A percentile compares a stretch with the other conserved stretches of the same genome.
Evolutionary conservation across 2,329 filamentous ascomycete genomes (phyloP).

Genomic region (Claviceps fusiformis): DNA sequence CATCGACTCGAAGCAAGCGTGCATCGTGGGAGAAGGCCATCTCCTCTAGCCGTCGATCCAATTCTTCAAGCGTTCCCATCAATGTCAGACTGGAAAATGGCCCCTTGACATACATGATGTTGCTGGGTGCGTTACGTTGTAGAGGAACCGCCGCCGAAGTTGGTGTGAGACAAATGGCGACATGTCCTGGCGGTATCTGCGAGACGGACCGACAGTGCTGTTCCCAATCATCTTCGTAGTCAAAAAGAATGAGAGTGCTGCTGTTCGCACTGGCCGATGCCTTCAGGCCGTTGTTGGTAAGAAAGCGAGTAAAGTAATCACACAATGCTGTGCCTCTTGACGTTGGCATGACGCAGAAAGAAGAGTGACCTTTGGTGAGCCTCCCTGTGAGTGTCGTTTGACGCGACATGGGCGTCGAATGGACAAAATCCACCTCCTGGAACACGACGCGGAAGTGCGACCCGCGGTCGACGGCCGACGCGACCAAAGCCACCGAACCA

Average conservation of each 20-base stretch:
- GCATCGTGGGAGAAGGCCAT: neutral
- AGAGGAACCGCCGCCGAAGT: neutral
- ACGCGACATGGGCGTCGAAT: neutral
- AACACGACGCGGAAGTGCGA: neutral
- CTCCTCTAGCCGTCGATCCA: neutral
- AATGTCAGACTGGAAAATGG: neutral
- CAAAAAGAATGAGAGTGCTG: neutral
- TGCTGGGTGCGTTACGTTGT: neutral
- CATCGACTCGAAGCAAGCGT: neutral
- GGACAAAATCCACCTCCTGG: neutral
- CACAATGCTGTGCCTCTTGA: neutral
- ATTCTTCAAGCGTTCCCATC: neutral
- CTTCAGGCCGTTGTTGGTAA: slow-evolving; percentile 2
- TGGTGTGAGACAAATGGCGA: neutral
- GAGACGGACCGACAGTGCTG: neutral
- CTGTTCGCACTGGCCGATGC: neutral
- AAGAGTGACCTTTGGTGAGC: neutral
- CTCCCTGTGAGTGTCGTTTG: neutral
- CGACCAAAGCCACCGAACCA: slow-evolving; percentile 23
- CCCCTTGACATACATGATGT: neutral
- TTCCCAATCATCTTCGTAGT: neutral
- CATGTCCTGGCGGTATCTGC: neutral
- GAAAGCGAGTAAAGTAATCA: neutral
- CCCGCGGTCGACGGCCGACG: neutral
- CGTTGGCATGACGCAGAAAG: neutral